Conservation (phyloP, 2,329 filamentous ascomycete genomes). For the Microcera coccophila region DNA sequence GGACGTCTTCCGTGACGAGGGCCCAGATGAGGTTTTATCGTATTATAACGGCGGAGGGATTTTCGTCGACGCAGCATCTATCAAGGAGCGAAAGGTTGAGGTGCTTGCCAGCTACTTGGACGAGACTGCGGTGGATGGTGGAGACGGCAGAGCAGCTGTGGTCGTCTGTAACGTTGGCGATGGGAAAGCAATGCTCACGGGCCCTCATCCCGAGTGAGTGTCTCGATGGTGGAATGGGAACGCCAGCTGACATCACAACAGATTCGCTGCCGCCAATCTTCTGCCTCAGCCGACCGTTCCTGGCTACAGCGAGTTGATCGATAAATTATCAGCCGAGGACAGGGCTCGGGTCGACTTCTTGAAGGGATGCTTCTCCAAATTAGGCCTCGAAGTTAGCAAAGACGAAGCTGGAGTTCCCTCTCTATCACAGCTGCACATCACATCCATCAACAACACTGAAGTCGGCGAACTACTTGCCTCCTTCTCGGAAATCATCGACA, state of each 20-base stretch:
- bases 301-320: slow-evolving; percentile 67
- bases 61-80: slow-evolving; percentile 73
- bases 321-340: slow-evolving; percentile 65
- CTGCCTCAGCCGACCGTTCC: slow-evolving; percentile 62
- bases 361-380: slow-evolving; percentile 71
- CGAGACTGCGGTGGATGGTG: slow-evolving; percentile 70
- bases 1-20: slow-evolving; percentile 50
- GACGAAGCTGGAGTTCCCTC: slow-evolving; percentile 68
- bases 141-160: slow-evolving; percentile 69
- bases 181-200: slow-evolving; percentile 74
- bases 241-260: slow-evolving; percentile 34
- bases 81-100: slow-evolving; percentile 64
- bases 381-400: slow-evolving; percentile 74
- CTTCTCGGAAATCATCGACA: slow-evolving; percentile 64
- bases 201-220: slow-evolving; percentile 82
- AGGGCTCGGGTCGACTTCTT: slow-evolving; percentile 68
- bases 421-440: slow-evolving; percentile 79
- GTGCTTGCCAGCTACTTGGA: slow-evolving; percentile 78
- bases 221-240: background rate
- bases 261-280: slow-evolving; percentile 79
- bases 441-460: slow-evolving; percentile 60
- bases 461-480: slow-evolving; percentile 64
- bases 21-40: slow-evolving; percentile 62
- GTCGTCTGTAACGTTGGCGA: slow-evolving; percentile 80
- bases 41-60: slow-evolving; percentile 96